Base-by-base conservation (phyloP, 345 rosid species). In the Iberis pinnata region DNA sequence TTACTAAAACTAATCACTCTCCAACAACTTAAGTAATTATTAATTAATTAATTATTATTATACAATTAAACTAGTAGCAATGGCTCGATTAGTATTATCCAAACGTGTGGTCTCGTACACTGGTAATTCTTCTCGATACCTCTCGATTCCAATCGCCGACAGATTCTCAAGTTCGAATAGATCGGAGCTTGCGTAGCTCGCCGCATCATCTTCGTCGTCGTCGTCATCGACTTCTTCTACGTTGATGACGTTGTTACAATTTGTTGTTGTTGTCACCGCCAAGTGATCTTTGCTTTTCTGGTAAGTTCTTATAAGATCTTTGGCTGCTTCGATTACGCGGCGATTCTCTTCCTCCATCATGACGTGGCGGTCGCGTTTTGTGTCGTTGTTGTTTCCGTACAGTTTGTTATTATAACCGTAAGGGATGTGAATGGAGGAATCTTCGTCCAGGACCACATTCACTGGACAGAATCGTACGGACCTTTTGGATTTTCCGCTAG, bases 101-200 rank as follows among this genome's bases (percentile, higher is more conserved):
- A 83, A 73, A 79, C 78, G 76, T 17, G 99, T 88, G 18, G 97
- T 83, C 69, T 83, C 99, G 49, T 88, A 93, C 40, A 93, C 97
- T 0, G 99, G 99, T 57, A 93, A 60, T 70, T 93, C 98, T 71
- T 90, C 80, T 2, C 79, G 40, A 40, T 84, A 90, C 80, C 80
- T 77, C 25, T 79, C 75, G 14, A 79, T 70, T 45, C 95, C 98
- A 49, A 84, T 74, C 9, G 72, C 73, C 19, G 92, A 79, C 41
- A 90, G 86, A 78, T 82, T 76, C 75, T 93, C 97, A 68, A 93
- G 39, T 46, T 93, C 99, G 27, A 93, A 93, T 14, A 93, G 68
- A 75, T 93, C 99, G 1, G 98, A 92, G 68, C 98, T 92, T 13
- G 97, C 88, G 42, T 46, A 92, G 61, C 98, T 92, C 16, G 78